A percentile compares a stretch with the other conserved stretches of the same genome.
phyloP scores from a whole-genome alignment of 2,329 filamentous ascomycete species.

The Aspergillus piperis region DNA sequence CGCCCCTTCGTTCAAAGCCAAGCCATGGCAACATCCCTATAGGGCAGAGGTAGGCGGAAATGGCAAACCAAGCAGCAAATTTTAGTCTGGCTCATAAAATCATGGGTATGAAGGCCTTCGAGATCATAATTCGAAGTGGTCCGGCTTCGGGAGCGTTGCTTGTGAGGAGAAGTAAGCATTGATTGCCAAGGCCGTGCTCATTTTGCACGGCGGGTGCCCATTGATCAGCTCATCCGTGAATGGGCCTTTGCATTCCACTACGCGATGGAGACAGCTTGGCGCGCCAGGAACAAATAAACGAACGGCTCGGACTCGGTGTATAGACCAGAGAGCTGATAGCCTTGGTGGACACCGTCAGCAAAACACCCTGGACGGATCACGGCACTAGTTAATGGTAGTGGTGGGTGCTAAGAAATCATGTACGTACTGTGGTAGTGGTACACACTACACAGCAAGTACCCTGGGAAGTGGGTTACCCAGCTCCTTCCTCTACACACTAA shows the following conservation, averaged over 20 bases:
- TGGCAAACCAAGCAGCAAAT: not conserved
- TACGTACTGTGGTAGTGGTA: too few species aligned
- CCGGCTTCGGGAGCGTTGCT: not conserved
- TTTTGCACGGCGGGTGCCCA: conserved; percentile 10
- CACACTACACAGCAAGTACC: not conserved
- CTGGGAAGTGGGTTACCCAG: not conserved
- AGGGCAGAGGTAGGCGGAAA: conserved; percentile 10
- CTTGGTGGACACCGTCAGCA: not conserved
- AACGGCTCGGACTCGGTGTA: not conserved
- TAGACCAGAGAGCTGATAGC: not conserved
- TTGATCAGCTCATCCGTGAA: conserved; percentile 9
- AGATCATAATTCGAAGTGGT: not conserved
- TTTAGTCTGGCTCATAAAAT: not conserved
- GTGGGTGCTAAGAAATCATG: too few species aligned
- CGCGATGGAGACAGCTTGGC: conserved; percentile 2
- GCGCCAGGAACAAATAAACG: conserved; percentile 3
- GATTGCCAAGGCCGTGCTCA: conserved; percentile 12
- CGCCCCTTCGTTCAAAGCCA: conserved; percentile 3
- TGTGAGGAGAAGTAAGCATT: conserved; percentile 19
- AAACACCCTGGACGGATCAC: not conserved
- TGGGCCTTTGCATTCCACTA: not conserved
- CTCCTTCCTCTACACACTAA: not conserved
- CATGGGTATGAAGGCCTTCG: not conserved
- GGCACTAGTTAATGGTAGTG: not conserved
- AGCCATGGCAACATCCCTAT: conserved; percentile 18